These are phyloP conservation scores for Sarcodon aspratus DNA, from an alignment of 768 basidiomycete genomes.

Conservation along the genomic window DNA sequence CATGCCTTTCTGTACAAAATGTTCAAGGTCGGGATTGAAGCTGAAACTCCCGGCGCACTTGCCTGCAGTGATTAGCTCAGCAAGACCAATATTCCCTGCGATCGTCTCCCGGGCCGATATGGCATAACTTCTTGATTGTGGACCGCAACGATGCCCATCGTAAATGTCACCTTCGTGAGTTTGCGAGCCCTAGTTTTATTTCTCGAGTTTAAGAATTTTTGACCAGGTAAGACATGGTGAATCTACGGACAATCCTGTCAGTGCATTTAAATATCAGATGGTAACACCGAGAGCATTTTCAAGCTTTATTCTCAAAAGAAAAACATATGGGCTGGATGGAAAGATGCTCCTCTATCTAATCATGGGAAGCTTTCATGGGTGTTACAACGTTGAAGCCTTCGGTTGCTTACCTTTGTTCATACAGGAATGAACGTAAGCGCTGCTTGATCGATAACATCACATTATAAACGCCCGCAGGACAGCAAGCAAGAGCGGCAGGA, in stretches of 20 bases:
- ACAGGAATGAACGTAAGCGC: conserved; percentile 43
- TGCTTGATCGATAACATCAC: neutral
- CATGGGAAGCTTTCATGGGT: conserved; percentile 38
- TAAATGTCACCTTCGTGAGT: conserved; percentile 18
- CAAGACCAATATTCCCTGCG: too few species aligned
- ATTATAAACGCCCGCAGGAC: neutral
- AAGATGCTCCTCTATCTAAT: conserved; percentile 61
- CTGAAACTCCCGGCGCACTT: too few species aligned
- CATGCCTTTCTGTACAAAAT: too few species aligned
- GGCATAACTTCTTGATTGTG: too few species aligned
- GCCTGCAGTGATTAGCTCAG: too few species aligned
- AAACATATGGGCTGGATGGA: conserved; percentile 64
- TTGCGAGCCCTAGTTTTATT: neutral
- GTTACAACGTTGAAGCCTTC: neutral
- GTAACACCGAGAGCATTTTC: neutral
- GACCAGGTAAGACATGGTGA: conserved; percentile 65
- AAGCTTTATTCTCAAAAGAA: conserved; percentile 17
- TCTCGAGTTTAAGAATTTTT: neutral
- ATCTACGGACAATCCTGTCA: conserved; percentile 63
- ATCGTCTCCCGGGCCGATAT: too few species aligned
- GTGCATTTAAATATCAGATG: conserved; percentile 9
- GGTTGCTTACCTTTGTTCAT: neutral
- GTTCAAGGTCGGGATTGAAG: too few species aligned
- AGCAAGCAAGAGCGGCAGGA: conserved; percentile 35
- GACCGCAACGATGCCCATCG: conserved; percentile 4